Percentiles rank a stretch among this genome's conserved stretches.
phyloP scores from a whole-genome alignment of 1,284 basidiomycete species.

The Ceratobasidium papillatum region DNA sequence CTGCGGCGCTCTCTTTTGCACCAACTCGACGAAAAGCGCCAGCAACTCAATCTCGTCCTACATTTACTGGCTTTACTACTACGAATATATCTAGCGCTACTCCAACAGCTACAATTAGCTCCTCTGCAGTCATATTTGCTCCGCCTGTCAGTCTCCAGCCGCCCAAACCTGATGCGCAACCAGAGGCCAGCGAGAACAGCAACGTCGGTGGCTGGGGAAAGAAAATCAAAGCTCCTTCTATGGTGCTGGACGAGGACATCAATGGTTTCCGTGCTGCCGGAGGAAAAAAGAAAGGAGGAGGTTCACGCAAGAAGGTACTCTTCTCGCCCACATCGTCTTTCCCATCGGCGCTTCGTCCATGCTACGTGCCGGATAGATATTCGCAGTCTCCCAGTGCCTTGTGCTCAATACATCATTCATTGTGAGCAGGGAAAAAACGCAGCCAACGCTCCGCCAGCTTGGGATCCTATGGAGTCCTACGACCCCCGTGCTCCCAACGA shows the following conservation, averaged over 20 bases:
- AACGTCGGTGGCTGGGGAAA: slow-evolving; percentile 70
- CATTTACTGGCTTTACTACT: slow-evolving; percentile 61
- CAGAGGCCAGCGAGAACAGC: slow-evolving; percentile 41
- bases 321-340: slow-evolving; percentile 34
- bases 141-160: slow-evolving; percentile 67
- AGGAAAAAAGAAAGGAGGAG: slow-evolving; percentile 57
- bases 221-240: slow-evolving; percentile 87
- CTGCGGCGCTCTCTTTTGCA: slow-evolving; percentile 84
- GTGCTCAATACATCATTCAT: slow-evolving; percentile 30
- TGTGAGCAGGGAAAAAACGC: slow-evolving; percentile 39
- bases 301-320: slow-evolving; percentile 62
- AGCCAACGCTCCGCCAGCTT: slow-evolving; percentile 52
- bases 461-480: slow-evolving; percentile 82
- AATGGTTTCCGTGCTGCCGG: slow-evolving; percentile 67
- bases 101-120: slow-evolving; percentile 59
- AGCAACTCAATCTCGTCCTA: slow-evolving; percentile 65
- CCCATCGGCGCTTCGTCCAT: slow-evolving; percentile 9
- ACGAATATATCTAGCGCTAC: slow-evolving; percentile 55
- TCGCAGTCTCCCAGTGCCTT: slow-evolving; percentile 1
- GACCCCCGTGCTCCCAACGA: slow-evolving; percentile 85
- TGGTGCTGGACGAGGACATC: slow-evolving; percentile 85
- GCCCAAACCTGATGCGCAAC: slow-evolving; percentile 49
- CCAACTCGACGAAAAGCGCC: slow-evolving; percentile 64
- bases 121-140: slow-evolving; percentile 76
- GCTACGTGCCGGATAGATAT: slow-evolving; percentile 31